Evolutionary conservation across 225 moss, liverwort and hornwort genomes (phyloP), one percentile per base, ranked within the genome.

Genomic region (Pseudoscleropodium purum): DNA sequence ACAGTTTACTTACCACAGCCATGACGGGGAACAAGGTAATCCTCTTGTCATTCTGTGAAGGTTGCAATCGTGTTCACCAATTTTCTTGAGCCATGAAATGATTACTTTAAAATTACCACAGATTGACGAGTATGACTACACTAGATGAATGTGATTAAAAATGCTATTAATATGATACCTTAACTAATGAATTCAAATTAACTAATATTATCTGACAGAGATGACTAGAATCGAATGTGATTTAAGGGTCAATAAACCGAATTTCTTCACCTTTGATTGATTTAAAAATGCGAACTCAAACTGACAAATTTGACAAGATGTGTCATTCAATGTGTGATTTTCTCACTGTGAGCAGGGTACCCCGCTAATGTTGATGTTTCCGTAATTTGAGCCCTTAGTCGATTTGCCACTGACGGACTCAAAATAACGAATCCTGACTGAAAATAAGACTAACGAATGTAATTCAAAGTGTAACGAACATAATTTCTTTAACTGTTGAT

Each of bases 21-120:
- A 87, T 79, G 99, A 99, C 88, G 97, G 97, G 51, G 99, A 99
- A 77, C 93, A 97, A 97, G 97, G 97, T 96, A 83, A 29, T n/a
- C 23, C 61, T 67, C 36, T 67, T 47, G 34, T 29, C 63, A 56
- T 87, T 79, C 33, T 66, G 65, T 65, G 26, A 12, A 60, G 56
- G 7, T 51, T 18, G 74, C 18, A 72, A 56, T 45, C 18, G 10
- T 80, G 52, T 54, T 67, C 43, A 79, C 17, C 56, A 36, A 49
- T 36, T 43, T 37, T 63, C 39, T 78, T 83, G 57, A 75, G 37
- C 23, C 31, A 7, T 54, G 67, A 60, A 18, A 37, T 49, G 47
- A 3, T 75, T 63, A 21, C 27, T 37, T 20, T 47, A 70, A 31
- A 37, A 47, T 27, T 26, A 37, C 18, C 27, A 37, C 49, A 62